phyloP scores from a whole-genome alignment of 2,329 filamentous ascomycete species.

The Colletotrichum chlorophyti region DNA sequence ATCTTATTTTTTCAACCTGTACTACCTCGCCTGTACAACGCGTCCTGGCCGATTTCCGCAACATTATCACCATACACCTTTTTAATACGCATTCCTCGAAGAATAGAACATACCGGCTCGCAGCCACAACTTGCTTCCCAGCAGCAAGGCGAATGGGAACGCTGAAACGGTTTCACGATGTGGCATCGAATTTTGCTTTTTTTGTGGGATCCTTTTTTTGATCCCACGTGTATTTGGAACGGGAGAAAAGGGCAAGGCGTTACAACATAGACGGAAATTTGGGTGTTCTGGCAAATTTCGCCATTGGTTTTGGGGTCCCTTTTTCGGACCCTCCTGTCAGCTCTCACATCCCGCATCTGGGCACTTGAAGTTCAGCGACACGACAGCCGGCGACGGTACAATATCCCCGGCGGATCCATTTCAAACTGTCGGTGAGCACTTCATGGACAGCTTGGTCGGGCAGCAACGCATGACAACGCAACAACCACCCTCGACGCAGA shows the following conservation, averaged over 20 bases:
- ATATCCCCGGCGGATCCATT: conserved; percentile 29
- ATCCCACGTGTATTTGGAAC: conserved; percentile 11
- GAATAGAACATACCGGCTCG: conserved; percentile 43
- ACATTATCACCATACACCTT: conserved; percentile 34
- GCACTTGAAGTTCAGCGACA: conserved; percentile 16
- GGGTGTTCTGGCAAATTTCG: conserved; percentile 16
- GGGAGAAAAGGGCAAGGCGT: conserved; percentile 24
- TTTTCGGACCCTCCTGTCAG: conserved; percentile 16
- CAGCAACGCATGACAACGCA: conserved; percentile 30
- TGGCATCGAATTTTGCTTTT: conserved; percentile 28
- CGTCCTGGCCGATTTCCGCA: conserved; percentile 23
- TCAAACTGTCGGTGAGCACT: conserved; percentile 26
- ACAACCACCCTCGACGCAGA: conserved; percentile 27
- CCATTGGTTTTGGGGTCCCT: not conserved
- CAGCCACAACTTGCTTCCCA: conserved; percentile 47
- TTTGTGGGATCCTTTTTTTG: conserved; percentile 21
- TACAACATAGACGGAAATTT: conserved; percentile 28
- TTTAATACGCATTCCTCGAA: conserved; percentile 44
- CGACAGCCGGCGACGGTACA: conserved; percentile 11
- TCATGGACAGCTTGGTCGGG: conserved; percentile 22
- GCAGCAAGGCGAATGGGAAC: conserved; percentile 37
- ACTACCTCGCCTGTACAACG: conserved; percentile 24
- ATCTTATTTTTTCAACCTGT: conserved; percentile 17
- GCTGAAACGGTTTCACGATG: conserved; percentile 28
- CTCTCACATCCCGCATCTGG: conserved; percentile 29